Conservation (phyloP, 2,329 filamentous ascomycete genomes). For the Clonostachys byssicola region DNA sequence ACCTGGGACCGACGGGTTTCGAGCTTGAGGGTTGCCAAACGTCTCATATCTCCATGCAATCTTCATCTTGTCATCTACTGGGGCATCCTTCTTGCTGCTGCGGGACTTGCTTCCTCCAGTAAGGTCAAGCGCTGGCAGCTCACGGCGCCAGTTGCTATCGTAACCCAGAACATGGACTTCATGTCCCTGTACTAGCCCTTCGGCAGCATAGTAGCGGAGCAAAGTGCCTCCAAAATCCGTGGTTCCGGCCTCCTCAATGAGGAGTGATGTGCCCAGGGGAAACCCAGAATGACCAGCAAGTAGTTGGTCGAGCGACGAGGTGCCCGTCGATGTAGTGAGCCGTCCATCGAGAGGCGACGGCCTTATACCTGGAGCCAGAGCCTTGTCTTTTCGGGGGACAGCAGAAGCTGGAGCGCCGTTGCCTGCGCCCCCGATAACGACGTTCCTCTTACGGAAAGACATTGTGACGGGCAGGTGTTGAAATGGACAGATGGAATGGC, state of each 20-base stretch:
- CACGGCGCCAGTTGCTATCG: constrained; percentile 74
- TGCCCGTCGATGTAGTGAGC: constrained; percentile 86
- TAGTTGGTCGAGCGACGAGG: constrained; percentile 76
- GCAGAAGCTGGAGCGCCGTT: no score
- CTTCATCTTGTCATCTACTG: constrained; percentile 78
- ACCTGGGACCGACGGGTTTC: constrained; percentile 65
- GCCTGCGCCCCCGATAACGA: constrained; percentile 32
- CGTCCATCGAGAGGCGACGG: constrained; percentile 88
- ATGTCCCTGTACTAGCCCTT: constrained; percentile 89
- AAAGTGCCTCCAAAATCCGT: constrained; percentile 89
- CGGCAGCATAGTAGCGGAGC: constrained; percentile 84
- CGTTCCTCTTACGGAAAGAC: constrained; percentile 55
- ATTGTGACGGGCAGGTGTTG: constrained; percentile 21
- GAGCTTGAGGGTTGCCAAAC: constrained; percentile 62
- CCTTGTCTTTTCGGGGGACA: constrained; percentile 20
- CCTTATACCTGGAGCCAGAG: constrained; percentile 51
- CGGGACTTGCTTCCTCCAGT: constrained; percentile 27
- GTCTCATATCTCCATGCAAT: constrained; percentile 98
- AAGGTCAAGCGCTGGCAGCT: constrained; percentile 68
- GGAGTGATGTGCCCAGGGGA: constrained; percentile 72
- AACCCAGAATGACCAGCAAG: constrained; percentile 85
- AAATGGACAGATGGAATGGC: no score
- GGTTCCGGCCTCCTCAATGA: constrained; percentile 85
- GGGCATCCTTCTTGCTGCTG: constrained; percentile 29
- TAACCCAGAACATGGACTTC: constrained; percentile 81